These are phyloP conservation scores for Phialophora verrucosa DNA, from an alignment of 2,329 filamentous ascomycete species.

Conservation along the genomic window DNA sequence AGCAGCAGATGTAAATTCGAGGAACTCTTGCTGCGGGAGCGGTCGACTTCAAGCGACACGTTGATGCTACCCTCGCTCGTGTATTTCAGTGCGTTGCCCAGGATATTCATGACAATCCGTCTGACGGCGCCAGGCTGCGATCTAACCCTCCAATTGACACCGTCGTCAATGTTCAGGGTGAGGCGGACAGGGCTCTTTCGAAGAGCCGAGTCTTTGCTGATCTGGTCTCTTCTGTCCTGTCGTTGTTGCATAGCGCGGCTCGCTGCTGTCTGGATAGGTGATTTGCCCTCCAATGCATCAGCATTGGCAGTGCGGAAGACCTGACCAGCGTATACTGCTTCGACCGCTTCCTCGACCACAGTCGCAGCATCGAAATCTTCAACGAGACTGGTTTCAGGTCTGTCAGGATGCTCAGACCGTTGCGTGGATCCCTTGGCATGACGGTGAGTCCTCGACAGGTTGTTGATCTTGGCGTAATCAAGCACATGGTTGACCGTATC, in stretches of 20 bases:
- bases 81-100: conserved; percentile 69
- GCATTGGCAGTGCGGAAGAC: conserved; percentile 35
- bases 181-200: conserved; percentile 40
- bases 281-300: conserved; percentile 28
- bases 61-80: conserved; percentile 60
- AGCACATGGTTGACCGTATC: conserved; percentile 54
- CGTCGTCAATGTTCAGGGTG: conserved; percentile 58
- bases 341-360: conserved; percentile 50
- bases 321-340: conserved; percentile 61
- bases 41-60: conserved; percentile 48
- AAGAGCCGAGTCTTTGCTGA: conserved; percentile 21
- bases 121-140: conserved; percentile 61
- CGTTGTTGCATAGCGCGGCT: conserved; percentile 26
- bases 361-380: conserved; percentile 44
- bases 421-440: conserved; percentile 12
- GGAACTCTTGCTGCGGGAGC: conserved; percentile 43
- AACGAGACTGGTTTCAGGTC: conserved; percentile 38
- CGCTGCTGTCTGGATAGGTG: conserved; percentile 22
- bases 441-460: conserved; percentile 32
- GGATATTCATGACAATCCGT: conserved; percentile 67
- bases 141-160: conserved; percentile 59
- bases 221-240: conserved; percentile 13
- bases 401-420: conserved; percentile 16
- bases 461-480: conserved; percentile 62
- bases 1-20: conserved; percentile 45